A percentile compares a stretch with the other conserved stretches of the same genome.
These are phyloP conservation scores for Coix lacrymajobi DNA, from an alignment of 176 grass and related monocot species.

Conservation along the genomic window DNA sequence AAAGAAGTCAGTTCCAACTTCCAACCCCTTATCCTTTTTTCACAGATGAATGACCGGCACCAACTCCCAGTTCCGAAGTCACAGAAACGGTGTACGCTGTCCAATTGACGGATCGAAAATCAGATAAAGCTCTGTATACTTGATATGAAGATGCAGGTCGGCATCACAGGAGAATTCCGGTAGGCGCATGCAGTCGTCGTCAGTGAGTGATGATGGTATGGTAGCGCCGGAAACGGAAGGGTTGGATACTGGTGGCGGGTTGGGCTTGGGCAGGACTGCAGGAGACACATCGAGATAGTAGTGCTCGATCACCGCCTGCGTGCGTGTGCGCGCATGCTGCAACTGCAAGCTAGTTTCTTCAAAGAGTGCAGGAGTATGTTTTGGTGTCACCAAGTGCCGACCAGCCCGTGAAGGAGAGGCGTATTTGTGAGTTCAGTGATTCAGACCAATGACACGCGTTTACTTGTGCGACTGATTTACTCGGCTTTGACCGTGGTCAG, in stretches of 20 bases:
- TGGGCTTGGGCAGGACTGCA: background rate
- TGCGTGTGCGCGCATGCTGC: background rate
- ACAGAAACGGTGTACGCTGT: background rate
- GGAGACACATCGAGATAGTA: background rate
- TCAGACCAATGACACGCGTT: background rate
- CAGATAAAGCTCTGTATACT: background rate
- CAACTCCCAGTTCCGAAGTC: background rate
- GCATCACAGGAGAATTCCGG: background rate
- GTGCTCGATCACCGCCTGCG: background rate
- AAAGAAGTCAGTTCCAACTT: constrained; percentile 1
- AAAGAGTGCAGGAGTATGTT: too few relatives aligned
- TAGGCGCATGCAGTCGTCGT: background rate
- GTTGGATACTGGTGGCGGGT: background rate
- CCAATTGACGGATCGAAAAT: background rate
- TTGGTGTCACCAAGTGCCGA: background rate
- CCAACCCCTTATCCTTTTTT: too few relatives aligned
- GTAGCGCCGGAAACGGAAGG: background rate
- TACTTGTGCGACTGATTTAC: background rate
- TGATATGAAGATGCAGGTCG: background rate
- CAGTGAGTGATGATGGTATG: too few relatives aligned
- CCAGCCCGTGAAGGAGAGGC: background rate
- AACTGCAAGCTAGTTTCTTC: background rate
- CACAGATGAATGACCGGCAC: background rate
- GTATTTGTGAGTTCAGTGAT: too few relatives aligned
- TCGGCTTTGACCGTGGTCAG: background rate